Base-by-base conservation (phyloP, 108 stramenopile genomes). In the Conticribra guillardii region DNA sequence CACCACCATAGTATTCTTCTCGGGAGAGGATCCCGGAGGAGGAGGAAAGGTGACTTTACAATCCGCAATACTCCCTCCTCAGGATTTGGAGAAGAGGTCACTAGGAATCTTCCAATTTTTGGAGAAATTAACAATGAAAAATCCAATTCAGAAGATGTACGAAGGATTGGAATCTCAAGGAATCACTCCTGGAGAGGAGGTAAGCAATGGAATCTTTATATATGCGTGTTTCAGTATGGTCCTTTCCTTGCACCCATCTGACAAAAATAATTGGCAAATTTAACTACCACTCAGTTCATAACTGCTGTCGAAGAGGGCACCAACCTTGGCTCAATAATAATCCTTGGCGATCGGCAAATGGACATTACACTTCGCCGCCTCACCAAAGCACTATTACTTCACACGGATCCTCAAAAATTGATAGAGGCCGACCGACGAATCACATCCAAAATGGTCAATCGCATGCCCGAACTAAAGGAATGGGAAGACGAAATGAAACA, bases 271-370 rank as follows among this genome's bases (percentile, higher is more conserved):
- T 18, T 27, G 32, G 28, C 41, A 5, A 47, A 19, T 0, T 48
- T 29, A 9, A 60, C 27, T 48, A 23, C 33, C 26, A 53, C 23
- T 21, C 23, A 77, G 78, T 94, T 89, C 71, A 76, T 83, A 5
- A 74, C 72, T 19, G 89, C 90, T 27, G 78, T 94, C 3, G 50
- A 63, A 53, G 89, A 88, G 54, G 93, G 87, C 64, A 64, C 78
- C 24, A 73, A 72, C 24, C 18, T 82, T 11, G 85, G 81, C 27
- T 64, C 90, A n/a, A 77, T 81, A 41, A 85, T 94, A 37, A 78
- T 94, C 22, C 64, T 91, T 60, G 90, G 93, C 7, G 93, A 94
- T 71, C 81, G 84, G 23, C 82, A 86, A 70, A 85, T 91, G 19
- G 85, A 94, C 32, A 76, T 91, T 9, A 94, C 90, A 2, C 63